Conservation (phyloP, 2,329 filamentous ascomycete genomes). For the Aspergillus chevalieri region DNA sequence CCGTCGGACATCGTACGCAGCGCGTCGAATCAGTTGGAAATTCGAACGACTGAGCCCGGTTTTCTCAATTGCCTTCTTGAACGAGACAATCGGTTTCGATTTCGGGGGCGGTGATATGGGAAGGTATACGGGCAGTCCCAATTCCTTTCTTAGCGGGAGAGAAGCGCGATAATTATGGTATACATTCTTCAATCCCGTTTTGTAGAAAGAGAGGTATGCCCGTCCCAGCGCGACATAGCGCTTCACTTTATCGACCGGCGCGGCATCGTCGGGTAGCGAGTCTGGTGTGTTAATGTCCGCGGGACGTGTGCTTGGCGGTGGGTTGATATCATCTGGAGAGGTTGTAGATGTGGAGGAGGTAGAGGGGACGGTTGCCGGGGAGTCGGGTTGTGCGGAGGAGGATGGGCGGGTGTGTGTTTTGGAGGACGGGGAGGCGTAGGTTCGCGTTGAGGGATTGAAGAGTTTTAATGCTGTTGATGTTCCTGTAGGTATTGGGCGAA, state of each 20-base stretch:
- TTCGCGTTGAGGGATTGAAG: slow-evolving; percentile 1
- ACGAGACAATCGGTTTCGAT: slow-evolving; percentile 3
- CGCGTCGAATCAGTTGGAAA: slow-evolving; percentile 64
- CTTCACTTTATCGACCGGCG: slow-evolving; percentile 31
- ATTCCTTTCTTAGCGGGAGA: slow-evolving; percentile 24
- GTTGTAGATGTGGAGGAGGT: slow-evolving; percentile 14
- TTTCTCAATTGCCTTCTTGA: slow-evolving; percentile 9
- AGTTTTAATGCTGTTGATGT: background rate
- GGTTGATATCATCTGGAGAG: slow-evolving; percentile 52
- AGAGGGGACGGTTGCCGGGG: slow-evolving; percentile 10
- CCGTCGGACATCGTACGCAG: slow-evolving; percentile 65
- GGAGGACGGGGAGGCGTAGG: slow-evolving; percentile 5
- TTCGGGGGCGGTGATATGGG: slow-evolving; percentile 13
- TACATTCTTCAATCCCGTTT: slow-evolving; percentile 70
- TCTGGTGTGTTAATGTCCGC: slow-evolving; percentile 60
- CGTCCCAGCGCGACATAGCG: slow-evolving; percentile 53
- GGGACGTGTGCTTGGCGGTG: slow-evolving; percentile 66
- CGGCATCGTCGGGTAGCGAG: slow-evolving; percentile 40
- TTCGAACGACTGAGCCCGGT: slow-evolving; percentile 54
- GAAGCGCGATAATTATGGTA: slow-evolving; percentile 54
- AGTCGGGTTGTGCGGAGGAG: slow-evolving; percentile 12
- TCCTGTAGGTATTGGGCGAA: background rate
- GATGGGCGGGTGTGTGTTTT: slow-evolving; percentile 16
- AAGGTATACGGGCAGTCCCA: slow-evolving; percentile 27
- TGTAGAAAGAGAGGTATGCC: slow-evolving; percentile 81